Base-by-base conservation (phyloP, 768 basidiomycete species). In the Boletellus emodensis region DNA sequence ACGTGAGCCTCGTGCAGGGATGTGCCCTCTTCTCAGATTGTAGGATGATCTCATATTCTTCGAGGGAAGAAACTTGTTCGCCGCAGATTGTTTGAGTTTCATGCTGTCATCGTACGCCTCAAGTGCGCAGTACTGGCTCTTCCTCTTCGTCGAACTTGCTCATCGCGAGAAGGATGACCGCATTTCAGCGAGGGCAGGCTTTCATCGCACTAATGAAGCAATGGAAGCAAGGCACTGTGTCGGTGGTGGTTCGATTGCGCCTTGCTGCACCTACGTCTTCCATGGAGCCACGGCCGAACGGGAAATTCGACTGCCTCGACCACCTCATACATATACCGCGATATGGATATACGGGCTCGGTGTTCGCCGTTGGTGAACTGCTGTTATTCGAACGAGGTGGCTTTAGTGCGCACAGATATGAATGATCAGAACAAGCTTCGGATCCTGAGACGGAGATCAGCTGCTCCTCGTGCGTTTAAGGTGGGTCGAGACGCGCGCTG, bases 391-490 rank as follows among this genome's bases (percentile, higher is more conserved):
- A 48, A 53, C 49, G 52, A 54, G 42, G 44, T 30, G 51, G 44
- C 36, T 49, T 24, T 45, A 18, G 48, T 43, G 37, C 18, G 42
- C 26, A 22, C 33, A 46, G 45, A 54, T 44, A 51, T 57, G 50
- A 53, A 59, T 44, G 44, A 61, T 49, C 36, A 44, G 34, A 48
- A 41, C 39, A 46, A 18, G 42, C 45, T 54, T 54, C 52, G 24
- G 6, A 26, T 26, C 24, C 24, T 40, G 30, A 24, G 41, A 60
- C 62, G 62, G 62, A 55, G 58, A 63, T 64, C 63, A 55, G 35
- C 53, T 38, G 7, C 42, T 42, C 58, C 62, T 58, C 62, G 64
- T 64, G 61, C 41, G 13, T 30, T 63, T 63, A 66, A 63, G 54
- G 64, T 64, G 64, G 62, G 64, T 63, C 54, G 49, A 46, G 37